These are phyloP conservation scores for Saccharomyces uvarum DNA, from an alignment of 1,139 yeast species.

Conservation along the genomic window DNA sequence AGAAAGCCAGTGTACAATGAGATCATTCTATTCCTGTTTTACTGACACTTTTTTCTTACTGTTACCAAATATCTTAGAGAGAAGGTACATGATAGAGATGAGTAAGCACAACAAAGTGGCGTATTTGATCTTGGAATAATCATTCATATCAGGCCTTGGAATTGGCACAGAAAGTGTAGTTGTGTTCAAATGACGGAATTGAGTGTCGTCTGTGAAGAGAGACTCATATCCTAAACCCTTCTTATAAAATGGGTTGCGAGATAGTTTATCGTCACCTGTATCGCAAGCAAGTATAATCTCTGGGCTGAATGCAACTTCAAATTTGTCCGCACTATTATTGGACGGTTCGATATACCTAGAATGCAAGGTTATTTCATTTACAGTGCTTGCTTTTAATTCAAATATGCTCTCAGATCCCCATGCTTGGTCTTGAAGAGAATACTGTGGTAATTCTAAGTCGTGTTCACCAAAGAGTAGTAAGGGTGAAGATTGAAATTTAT, in stretches of 20 bases:
- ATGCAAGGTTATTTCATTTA: constrained; percentile 39
- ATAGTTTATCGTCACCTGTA: constrained; percentile 22
- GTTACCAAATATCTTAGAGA: constrained; percentile 25
- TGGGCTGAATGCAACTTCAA: constrained; percentile 34
- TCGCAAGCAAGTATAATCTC: constrained; percentile 45
- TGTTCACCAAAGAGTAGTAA: constrained; percentile 32
- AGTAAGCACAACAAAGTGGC: constrained; percentile 31
- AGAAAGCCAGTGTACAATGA: background rate
- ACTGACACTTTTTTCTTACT: background rate
- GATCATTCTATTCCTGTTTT: background rate
- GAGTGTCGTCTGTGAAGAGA: constrained; percentile 39
- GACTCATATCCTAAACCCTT: constrained; percentile 38
- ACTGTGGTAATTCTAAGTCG: constrained; percentile 40
- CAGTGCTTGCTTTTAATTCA: constrained; percentile 27
- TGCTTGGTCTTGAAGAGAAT: constrained; percentile 33
- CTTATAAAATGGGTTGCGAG: constrained; percentile 35
- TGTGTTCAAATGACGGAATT: constrained; percentile 33
- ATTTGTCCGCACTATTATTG: constrained; percentile 17
- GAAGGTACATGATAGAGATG: constrained; percentile 31
- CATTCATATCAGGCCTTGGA: constrained; percentile 33
- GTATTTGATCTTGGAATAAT: constrained; percentile 28
- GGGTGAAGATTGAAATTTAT: constrained; percentile 34
- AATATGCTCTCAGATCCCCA: constrained; percentile 43
- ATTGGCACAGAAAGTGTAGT: constrained; percentile 25
- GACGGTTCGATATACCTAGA: constrained; percentile 42